These are phyloP conservation scores for Arbutus unedo DNA, from an alignment of 148 eudicot species.

Conservation along the genomic window DNA sequence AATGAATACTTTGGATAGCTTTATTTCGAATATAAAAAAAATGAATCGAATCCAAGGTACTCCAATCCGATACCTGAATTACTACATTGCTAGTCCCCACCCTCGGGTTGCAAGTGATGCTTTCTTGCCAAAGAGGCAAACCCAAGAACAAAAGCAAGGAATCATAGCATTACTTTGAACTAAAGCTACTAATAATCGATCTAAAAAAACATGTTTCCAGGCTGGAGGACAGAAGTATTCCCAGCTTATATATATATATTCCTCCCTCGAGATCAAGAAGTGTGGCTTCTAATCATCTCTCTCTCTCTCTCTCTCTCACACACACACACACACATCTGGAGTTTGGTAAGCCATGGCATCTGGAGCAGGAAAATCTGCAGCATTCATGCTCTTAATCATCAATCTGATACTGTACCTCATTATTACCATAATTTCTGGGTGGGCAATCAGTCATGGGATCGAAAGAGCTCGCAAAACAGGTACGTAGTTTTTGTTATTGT, in stretches of 20 bases:
- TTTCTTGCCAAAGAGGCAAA: slow-evolving; percentile 31
- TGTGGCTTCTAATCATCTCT: background rate
- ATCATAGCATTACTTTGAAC: slow-evolving; percentile 25
- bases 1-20: no score
- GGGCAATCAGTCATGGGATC: slow-evolving; percentile 84
- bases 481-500: slow-evolving; percentile 4
- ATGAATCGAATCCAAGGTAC: no score
- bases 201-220: background rate
- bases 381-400: slow-evolving; percentile 49
- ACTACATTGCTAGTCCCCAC: no score
- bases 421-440: slow-evolving; percentile 54
- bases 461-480: slow-evolving; percentile 60
- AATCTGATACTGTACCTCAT: slow-evolving; percentile 66
- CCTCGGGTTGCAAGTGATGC: slow-evolving; percentile 9
- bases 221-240: slow-evolving; percentile 4
- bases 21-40: no score
- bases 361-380: slow-evolving; percentile 62
- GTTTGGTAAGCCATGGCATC: slow-evolving; percentile 51
- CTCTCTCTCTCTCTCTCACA: background rate
- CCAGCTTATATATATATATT: slow-evolving; percentile 15
- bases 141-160: slow-evolving; percentile 25
- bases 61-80: no score
- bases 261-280: background rate
- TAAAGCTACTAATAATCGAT: background rate
- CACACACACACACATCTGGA: no score